phyloP scores from a whole-genome alignment of 2,329 filamentous ascomycete genomes.

The Aspergillus clavatus region DNA sequence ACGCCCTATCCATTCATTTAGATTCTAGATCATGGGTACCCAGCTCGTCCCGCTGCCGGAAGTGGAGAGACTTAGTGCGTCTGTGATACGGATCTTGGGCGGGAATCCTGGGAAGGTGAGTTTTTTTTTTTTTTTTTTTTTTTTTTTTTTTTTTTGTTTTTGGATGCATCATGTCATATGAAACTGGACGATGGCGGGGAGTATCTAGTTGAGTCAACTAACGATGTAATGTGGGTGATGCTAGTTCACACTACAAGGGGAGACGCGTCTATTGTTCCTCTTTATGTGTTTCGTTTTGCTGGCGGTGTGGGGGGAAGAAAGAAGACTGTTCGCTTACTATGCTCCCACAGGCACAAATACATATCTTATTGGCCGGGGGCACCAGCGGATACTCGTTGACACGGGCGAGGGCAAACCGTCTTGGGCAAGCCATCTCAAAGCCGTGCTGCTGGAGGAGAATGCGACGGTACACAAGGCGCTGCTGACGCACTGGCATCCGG shows the following conservation, averaged over 20 bases:
- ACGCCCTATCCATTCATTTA: neutral
- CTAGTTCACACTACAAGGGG: slow-evolving; percentile 57
- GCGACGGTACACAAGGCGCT: slow-evolving; percentile 65
- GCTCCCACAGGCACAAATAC: slow-evolving; percentile 70
- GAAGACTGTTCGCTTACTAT: neutral
- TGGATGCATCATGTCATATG: neutral
- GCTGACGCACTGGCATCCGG: slow-evolving; percentile 87
- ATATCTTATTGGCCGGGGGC: slow-evolving; percentile 78
- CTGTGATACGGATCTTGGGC: slow-evolving; percentile 77
- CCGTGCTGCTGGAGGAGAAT: slow-evolving; percentile 62
- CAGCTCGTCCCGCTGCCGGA: slow-evolving; percentile 63
- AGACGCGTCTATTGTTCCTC: neutral
- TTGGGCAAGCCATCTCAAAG: slow-evolving; percentile 65
- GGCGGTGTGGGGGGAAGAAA: no score
- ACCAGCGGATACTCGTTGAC: slow-evolving; percentile 73
- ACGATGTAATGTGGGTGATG: neutral
- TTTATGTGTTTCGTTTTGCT: neutral
- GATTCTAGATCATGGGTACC: slow-evolving; percentile 49
- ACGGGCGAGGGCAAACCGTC: slow-evolving; percentile 75
- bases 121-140: no score
- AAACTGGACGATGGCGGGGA: no score
- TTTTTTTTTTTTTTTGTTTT: no score
- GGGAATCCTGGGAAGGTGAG: slow-evolving; percentile 80
- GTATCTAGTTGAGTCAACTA: no score
- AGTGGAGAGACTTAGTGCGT: slow-evolving; percentile 70